These are phyloP conservation scores for Termitomyces sp. DNA, from an alignment of 768 basidiomycete species.

Conservation along the genomic window DNA sequence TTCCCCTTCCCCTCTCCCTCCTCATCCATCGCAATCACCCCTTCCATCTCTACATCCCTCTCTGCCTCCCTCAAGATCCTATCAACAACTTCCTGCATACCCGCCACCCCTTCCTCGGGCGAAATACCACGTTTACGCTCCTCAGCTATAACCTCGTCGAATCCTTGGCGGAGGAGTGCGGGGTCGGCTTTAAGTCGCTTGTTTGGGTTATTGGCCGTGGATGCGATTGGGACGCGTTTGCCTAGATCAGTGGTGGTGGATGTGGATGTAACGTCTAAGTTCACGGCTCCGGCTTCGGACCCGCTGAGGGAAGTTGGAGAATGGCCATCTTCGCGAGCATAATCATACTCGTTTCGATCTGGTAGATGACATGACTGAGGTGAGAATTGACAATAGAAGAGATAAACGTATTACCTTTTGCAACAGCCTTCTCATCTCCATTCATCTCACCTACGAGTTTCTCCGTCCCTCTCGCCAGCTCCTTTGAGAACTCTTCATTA, in stretches of 20 bases:
- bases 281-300: background rate
- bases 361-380: background rate
- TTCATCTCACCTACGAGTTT: background rate
- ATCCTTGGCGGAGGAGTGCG: background rate
- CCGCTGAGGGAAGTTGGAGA: background rate
- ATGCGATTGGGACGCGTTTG: background rate
- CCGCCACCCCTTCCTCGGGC: too few species aligned
- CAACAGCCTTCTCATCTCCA: background rate
- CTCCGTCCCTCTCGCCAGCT: background rate
- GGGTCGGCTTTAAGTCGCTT: background rate
- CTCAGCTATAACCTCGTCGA: background rate
- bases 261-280: background rate
- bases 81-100: too few species aligned
- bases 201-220: background rate
- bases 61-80: too few species aligned
- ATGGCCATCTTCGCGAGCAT: background rate
- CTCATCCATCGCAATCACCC: too few species aligned
- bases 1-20: too few species aligned
- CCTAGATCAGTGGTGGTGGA: background rate
- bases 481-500: background rate
- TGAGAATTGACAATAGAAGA: background rate
- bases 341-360: background rate
- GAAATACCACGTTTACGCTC: background rate
- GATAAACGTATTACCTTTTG: background rate
- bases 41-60: too few species aligned